A percentile compares a stretch with the other conserved stretches of the same genome.
Evolutionary conservation across 345 rosid genomes (phyloP).

Genomic region (Sapria himalayana): DNA sequence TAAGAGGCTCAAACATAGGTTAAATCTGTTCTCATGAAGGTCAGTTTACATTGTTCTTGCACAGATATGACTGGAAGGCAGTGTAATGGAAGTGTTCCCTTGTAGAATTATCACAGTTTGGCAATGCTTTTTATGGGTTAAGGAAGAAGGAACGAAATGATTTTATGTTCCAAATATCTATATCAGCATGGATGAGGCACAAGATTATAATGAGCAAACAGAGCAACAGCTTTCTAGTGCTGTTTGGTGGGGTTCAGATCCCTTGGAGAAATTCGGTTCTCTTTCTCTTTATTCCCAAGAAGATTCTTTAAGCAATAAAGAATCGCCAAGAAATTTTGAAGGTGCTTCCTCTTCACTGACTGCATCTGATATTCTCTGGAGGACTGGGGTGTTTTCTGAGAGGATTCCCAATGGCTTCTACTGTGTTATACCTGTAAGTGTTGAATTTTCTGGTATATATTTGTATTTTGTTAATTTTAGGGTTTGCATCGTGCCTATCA

Average conservation of each 20-base stretch:
- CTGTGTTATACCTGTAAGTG: conserved; percentile 51
- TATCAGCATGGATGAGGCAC: conserved; percentile 65
- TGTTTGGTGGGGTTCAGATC: conserved; percentile 83
- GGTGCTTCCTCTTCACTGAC: conserved; percentile 41
- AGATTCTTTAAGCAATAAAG: conserved; percentile 29
- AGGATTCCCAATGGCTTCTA: conserved; percentile 85
- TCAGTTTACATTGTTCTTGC: too few species aligned
- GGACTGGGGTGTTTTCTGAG: conserved; percentile 61
- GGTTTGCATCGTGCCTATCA: not conserved
- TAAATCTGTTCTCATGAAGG: too few species aligned
- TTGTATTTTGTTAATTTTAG: not conserved
- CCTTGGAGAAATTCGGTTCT: conserved; percentile 52
- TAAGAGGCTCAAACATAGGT: too few species aligned
- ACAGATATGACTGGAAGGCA: too few species aligned
- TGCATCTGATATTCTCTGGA: conserved; percentile 84
- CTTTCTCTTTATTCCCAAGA: conserved; percentile 57
- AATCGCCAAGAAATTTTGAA: conserved; percentile 39
- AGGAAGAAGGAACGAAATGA: conserved; percentile 42
- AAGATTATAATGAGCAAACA: conserved; percentile 46
- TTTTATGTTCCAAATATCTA: conserved; percentile 27
- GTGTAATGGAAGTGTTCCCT: too few species aligned
- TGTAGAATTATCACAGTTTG: too few species aligned
- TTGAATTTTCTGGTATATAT: conserved; percentile 1
- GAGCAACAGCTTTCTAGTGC: conserved; percentile 51
- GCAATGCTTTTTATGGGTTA: conserved; percentile 27